Conservation (phyloP, 1,284 basidiomycete species). For the Ceratobasidium sp. region DNA sequence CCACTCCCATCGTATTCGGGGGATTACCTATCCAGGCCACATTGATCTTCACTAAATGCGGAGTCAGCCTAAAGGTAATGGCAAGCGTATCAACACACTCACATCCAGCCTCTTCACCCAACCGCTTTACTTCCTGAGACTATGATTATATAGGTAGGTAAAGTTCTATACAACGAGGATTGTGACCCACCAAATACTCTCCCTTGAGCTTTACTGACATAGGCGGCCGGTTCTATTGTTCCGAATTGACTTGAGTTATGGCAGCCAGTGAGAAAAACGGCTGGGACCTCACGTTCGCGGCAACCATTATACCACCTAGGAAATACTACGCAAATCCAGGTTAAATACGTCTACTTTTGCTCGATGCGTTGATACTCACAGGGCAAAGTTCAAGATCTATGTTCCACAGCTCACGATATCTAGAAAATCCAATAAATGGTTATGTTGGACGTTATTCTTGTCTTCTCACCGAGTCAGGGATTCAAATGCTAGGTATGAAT, state of each 20-base stretch:
- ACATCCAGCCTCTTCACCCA: conserved; percentile 25
- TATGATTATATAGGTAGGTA: conserved; percentile 1
- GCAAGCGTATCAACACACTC: neutral
- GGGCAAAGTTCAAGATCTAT: conserved; percentile 31
- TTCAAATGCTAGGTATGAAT: conserved; percentile 36
- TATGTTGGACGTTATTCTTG: neutral
- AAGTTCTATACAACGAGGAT: neutral
- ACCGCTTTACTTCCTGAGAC: conserved; percentile 17
- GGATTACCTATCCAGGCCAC: conserved; percentile 17
- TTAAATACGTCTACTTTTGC: neutral
- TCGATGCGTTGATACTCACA: conserved; percentile 11
- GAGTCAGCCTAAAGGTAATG: neutral
- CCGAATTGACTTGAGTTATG: neutral
- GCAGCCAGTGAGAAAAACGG: neutral
- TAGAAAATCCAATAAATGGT: conserved; percentile 1
- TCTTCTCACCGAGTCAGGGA: conserved; percentile 13
- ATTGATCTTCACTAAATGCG: conserved; percentile 21
- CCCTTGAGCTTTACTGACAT: conserved; percentile 34
- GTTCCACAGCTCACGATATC: conserved; percentile 36
- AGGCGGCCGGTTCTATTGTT: conserved; percentile 29
- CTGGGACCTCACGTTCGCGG: conserved; percentile 11
- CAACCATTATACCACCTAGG: conserved; percentile 29
- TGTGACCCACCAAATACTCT: conserved; percentile 13
- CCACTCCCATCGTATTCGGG: conserved; percentile 15
- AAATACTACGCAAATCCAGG: conserved; percentile 12